phyloP scores from a whole-genome alignment of 2,329 filamentous ascomycete species.

The Coniella vitis region DNA sequence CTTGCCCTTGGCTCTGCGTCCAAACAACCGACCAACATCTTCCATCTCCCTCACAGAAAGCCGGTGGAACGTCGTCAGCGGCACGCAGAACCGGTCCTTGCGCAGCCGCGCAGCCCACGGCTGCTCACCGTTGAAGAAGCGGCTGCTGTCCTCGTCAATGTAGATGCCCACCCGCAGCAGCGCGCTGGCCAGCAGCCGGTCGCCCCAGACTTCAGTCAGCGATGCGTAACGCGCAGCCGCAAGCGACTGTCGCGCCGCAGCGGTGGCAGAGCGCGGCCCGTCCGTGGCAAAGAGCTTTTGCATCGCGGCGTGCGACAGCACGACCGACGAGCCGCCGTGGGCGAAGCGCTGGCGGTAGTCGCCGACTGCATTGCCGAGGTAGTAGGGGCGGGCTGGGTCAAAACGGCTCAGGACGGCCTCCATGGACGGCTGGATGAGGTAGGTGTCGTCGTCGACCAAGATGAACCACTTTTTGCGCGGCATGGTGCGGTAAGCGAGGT shows the following conservation, averaged over 20 bases:
- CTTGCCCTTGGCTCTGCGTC: conserved; percentile 15
- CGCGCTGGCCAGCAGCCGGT: conserved; percentile 46
- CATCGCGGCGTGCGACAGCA: conserved; percentile 45
- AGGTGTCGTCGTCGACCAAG: conserved; percentile 52
- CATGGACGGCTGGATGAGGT: conserved; percentile 43
- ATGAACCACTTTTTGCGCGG: conserved; percentile 53
- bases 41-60: conserved; percentile 40
- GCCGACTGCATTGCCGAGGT: conserved; percentile 50
- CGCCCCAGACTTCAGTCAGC: conserved; percentile 45
- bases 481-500: conserved; percentile 42
- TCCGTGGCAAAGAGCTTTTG: conserved; percentile 33
- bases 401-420: conserved; percentile 41
- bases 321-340: conserved; percentile 48
- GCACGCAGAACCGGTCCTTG: conserved; percentile 43
- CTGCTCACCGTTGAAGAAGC: conserved; percentile 49
- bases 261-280: conserved; percentile 23
- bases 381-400: conserved; percentile 38
- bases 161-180: conserved; percentile 47
- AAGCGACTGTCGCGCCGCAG: conserved; percentile 23
- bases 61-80: conserved; percentile 48
- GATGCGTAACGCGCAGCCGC: conserved; percentile 39
- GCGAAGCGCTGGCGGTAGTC: conserved; percentile 49
- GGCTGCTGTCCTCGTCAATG: conserved; percentile 46
- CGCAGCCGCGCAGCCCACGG: conserved; percentile 42
- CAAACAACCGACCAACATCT: conserved; percentile 34